phyloP scores from a whole-genome alignment of 805 yeast species.

The Saccharomycopsis sp. region DNA sequence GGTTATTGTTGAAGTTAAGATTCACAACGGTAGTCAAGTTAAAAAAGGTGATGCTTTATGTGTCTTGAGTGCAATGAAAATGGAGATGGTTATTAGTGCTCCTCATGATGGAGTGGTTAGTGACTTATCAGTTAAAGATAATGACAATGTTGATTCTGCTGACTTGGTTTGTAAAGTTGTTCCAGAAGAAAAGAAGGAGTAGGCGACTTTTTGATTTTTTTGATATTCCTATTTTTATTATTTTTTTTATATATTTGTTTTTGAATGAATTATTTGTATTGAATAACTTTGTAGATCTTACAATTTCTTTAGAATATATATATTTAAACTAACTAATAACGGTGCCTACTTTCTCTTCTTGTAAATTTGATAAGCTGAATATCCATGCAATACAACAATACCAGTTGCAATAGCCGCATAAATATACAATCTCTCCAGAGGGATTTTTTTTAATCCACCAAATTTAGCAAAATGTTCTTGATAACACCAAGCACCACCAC shows the following conservation, averaged over 20 bases:
- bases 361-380: conserved; percentile 46
- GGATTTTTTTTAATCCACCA: conserved; percentile 39
- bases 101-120: conserved; percentile 81
- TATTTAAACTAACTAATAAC: too few relatives aligned
- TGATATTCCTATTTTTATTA: too few relatives aligned
- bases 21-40: conserved; percentile 79
- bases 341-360: too few relatives aligned
- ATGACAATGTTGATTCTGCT: conserved; percentile 92
- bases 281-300: too few relatives aligned
- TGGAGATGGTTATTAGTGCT: conserved; percentile 98
- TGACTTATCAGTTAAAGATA: conserved; percentile 72
- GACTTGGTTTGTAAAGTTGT: conserved; percentile 70
- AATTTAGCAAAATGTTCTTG: too few relatives aligned
- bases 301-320: too few relatives aligned
- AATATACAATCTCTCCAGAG: conserved; percentile 41
- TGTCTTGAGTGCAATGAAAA: conserved; percentile 95
- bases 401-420: conserved; percentile 47
- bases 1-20: conserved; percentile 90
- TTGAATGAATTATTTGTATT: too few relatives aligned
- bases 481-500: conserved; percentile 27
- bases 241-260: too few relatives aligned
- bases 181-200: conserved; percentile 22
- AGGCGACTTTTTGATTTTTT: too few relatives aligned
- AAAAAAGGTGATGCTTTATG: conserved; percentile 96
- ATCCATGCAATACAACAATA: conserved; percentile 47